Evolutionary conservation across 2,329 filamentous ascomycete species (phyloP), one percentile per base, ranked within the genome.

Genomic region (Exophiala aquamarina): DNA sequence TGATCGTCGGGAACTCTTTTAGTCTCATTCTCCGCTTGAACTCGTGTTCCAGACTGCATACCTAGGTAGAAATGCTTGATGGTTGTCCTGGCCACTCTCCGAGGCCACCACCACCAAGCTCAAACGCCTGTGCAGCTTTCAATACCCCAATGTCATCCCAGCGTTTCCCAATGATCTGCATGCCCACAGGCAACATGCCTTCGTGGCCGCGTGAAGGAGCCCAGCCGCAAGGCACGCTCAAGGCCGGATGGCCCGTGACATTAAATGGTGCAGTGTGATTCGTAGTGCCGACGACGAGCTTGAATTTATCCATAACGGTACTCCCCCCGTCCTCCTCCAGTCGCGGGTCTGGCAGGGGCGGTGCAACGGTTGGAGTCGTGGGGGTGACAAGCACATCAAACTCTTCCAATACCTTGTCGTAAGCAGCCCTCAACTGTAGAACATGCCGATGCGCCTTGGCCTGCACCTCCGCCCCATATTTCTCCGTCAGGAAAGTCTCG

Each of bases 311-410:
- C 50, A 64, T 62, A 3, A 71, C 63, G 21, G 54, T 59, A 36
- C 61, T 61, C 2, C 58, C 53, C 5, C 59, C 56, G 14, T 62
- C 59, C 5, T 29, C 37, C 32, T 51, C 49, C 1, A 47, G 44
- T 11, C 53, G 47, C 45, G 60, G 49, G 15, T 54, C 55, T 6
- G 68, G 68, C 56, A 75, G 70, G 3, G 62, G 69, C 41, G 67
- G 69, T 0, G 68, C 74, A 2, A 75, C 70, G 0, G 67, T 68
- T 5, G 73, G 72, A 20, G 70, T 72, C 6, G 70, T 68, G 0
- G 76, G 75, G 45, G 72, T 72, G 33, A 79, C 54, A 8, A 79
- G 60, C 4, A 78, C 66, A 53, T 79, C 76, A n/a, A 71, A 63
- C 0, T 66, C 57, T 18, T 61, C 58, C 6, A 78, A 57, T 0